Percentiles rank a stretch among this genome's conserved stretches.
These are phyloP conservation scores for Capsicum chinense DNA, from an alignment of 257 asterid genomes.

Conservation along the genomic window DNA sequence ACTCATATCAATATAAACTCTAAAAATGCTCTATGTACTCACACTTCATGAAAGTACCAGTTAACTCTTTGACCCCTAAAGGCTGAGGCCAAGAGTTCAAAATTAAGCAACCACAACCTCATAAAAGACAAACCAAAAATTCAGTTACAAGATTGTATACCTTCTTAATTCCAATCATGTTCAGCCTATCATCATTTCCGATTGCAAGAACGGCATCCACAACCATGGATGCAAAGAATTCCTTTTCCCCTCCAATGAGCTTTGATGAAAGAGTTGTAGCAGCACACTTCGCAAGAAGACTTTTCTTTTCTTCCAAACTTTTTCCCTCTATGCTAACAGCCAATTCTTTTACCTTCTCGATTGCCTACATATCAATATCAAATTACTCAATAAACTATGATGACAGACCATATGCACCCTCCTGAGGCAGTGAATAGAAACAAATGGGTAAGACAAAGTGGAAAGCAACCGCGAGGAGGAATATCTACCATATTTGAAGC, in stretches of 20 bases:
- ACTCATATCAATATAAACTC: background rate
- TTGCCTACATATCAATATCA: conserved; percentile 51
- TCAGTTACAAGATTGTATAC: conserved; percentile 35
- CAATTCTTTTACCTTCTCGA: conserved; percentile 74
- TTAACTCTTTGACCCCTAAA: background rate
- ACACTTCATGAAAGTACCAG: conserved; percentile 2
- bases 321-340: conserved; percentile 92
- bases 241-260: conserved; percentile 99
- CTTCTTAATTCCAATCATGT: conserved; percentile 98
- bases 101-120: conserved; percentile 1
- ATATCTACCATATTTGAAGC: conserved; percentile 75
- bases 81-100: no score
- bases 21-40: background rate
- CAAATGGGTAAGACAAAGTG: conserved; percentile 26
- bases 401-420: background rate
- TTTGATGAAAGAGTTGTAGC: conserved; percentile 96
- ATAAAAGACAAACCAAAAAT: background rate
- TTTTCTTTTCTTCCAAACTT: conserved; percentile 90
- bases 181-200: conserved; percentile 86
- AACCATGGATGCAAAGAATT: conserved; percentile 93
- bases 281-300: conserved; percentile 91
- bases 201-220: conserved; percentile 94
- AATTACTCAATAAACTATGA: conserved; percentile 23
- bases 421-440: background rate
- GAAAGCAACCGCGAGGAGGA: conserved; percentile 29